Base-by-base conservation (phyloP, 371 early-diverging fungal species). In the Mucor plumbeus region DNA sequence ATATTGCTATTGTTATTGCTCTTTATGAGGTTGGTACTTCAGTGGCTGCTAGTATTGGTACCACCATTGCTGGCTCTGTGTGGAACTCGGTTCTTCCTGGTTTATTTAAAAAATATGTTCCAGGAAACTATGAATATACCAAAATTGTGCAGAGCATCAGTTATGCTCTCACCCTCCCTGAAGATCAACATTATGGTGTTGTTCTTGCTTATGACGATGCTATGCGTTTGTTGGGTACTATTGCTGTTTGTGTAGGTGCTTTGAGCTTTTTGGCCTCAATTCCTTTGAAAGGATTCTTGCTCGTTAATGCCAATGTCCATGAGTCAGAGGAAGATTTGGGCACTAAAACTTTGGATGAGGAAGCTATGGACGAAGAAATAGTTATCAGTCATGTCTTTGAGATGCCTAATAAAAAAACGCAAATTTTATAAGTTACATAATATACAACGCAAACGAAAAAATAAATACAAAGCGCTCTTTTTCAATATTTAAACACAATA, bases 51-150 rank as follows among this genome's bases (percentile, higher is more conserved):
- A 73, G 79, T 33, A 67, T 84, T 14, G 84, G 84, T 2, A 59
- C 71, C 21, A 77, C 84, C 6, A 69, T 84, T 47, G 77, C 80
- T 19, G 78, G 80, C 14, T 80, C 82, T 59, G 64, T 84, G 26
- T 84, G 84, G 84, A 80, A 77, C 13, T 74, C 73, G 31, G 73
- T 77, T 14, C 67, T 84, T 65, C 84, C 84, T 13, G 61, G 17
- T 8, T 57, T 75, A 15, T 67, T 84, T 33, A 63, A 70, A 1
- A 63, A 55, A 17, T 65, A 78, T 59, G 72, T 84, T 19, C 80
- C 84, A n/a, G 72, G 77, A 15, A 63, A 76, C 15, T 80, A 84
- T 33, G 74, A 69, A 21, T 55, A 60, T 17, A 36, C 59, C 3
- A 64, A 65, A 15, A 61, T 65, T 34, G 38, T 68, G 4, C 63